phyloP scores from a whole-genome alignment of 768 basidiomycete species.

The Suillus spraguei region DNA sequence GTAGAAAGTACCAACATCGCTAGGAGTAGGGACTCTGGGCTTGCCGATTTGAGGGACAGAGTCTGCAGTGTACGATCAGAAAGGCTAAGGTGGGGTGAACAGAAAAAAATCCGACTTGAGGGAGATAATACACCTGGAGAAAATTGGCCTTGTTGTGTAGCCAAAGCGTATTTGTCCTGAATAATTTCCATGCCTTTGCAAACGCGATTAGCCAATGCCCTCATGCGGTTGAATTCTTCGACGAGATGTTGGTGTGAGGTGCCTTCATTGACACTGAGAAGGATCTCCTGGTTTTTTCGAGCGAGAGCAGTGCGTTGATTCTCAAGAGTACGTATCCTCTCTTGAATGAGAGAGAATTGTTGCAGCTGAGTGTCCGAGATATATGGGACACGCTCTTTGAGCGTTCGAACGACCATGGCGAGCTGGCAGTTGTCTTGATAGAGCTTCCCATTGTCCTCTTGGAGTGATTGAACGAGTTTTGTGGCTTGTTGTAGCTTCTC shows the following conservation, averaged over 20 bases:
- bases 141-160: not conserved
- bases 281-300: slow-evolving; percentile 28
- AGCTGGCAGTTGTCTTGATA: slow-evolving; percentile 41
- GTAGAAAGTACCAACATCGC: slow-evolving; percentile 2
- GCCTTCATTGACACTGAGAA: slow-evolving; percentile 17
- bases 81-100: not conserved
- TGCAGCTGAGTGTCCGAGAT: slow-evolving; percentile 20
- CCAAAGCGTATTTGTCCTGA: slow-evolving; percentile 21
- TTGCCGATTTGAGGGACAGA: not conserved
- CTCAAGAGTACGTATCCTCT: slow-evolving; percentile 27
- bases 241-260: slow-evolving; percentile 21
- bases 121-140: slow-evolving; percentile 7
- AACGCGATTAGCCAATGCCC: slow-evolving; percentile 13
- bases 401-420: slow-evolving; percentile 28
- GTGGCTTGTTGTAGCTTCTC: slow-evolving; percentile 25
- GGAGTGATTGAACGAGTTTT: slow-evolving; percentile 35
- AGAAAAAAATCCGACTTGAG: not conserved
- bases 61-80: not conserved
- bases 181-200: slow-evolving; percentile 23
- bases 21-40: not conserved
- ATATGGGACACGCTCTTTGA: slow-evolving; percentile 34
- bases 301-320: slow-evolving; percentile 17
- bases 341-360: slow-evolving; percentile 27
- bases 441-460: slow-evolving; percentile 34
- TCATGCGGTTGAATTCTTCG: slow-evolving; percentile 19